These are phyloP conservation scores for Myxozyma neglecta DNA, from an alignment of 805 yeast species.

Conservation along the genomic window DNA sequence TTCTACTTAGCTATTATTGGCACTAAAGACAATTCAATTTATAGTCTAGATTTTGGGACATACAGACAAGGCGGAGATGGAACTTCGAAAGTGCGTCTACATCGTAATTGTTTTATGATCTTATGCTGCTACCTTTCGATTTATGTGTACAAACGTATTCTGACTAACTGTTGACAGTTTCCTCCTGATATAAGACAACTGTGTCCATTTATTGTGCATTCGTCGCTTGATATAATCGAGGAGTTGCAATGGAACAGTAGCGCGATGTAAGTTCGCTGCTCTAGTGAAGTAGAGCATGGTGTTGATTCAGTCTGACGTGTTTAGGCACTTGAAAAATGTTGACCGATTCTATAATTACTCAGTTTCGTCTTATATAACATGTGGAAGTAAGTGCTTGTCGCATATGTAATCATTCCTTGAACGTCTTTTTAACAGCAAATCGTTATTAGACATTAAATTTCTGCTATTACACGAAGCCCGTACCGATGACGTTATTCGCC, in stretches of 20 bases:
- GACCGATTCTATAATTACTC: conserved; percentile 83
- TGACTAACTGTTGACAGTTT: conserved; percentile 43
- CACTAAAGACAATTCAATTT: conserved; percentile 78
- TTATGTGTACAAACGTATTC: not conserved
- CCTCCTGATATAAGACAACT: conserved; percentile 72
- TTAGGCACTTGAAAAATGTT: conserved; percentile 63
- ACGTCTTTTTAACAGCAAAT: not conserved
- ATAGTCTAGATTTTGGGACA: conserved; percentile 83
- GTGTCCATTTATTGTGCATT: conserved; percentile 83
- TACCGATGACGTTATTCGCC: conserved; percentile 73
- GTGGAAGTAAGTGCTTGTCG: conserved; percentile 52
- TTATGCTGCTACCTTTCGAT: no score
- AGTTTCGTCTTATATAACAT: conserved; percentile 84
- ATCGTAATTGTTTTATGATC: not conserved
- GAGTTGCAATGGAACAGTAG: conserved; percentile 79
- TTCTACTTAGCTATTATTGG: conserved; percentile 88
- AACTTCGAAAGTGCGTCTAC: conserved; percentile 42
- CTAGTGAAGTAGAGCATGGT: no score
- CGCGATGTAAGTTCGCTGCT: conserved; percentile 41
- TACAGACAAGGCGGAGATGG: conserved; percentile 69
- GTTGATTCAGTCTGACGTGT: not conserved
- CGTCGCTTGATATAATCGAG: conserved; percentile 88
- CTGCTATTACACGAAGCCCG: conserved; percentile 64
- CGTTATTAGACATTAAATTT: conserved; percentile 59
- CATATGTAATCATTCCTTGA: not conserved